These are phyloP conservation scores for Phytophthora cryptogea DNA, from an alignment of 352 stramenopile genomes.

Conservation along the genomic window DNA sequence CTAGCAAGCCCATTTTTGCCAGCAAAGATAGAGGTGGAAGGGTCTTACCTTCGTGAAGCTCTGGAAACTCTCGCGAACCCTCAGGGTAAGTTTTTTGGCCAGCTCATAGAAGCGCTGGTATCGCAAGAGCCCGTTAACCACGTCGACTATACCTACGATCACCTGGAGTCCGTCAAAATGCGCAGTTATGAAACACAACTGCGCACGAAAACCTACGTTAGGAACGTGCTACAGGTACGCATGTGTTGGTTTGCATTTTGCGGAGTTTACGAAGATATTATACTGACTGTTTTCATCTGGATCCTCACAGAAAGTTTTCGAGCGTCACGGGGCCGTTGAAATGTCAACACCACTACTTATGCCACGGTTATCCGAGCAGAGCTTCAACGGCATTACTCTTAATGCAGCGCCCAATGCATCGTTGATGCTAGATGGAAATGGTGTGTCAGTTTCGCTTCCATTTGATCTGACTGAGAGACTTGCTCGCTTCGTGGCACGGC, in stretches of 20 bases:
- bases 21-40: conserved; percentile 85
- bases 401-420: conserved; percentile 62
- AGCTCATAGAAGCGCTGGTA: conserved; percentile 82
- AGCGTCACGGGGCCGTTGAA: conserved; percentile 80
- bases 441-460: conserved; percentile 79
- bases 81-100: conserved; percentile 88
- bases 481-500: conserved; percentile 77
- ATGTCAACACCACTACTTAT: conserved; percentile 81
- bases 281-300: conserved; percentile 4
- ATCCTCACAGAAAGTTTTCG: conserved; percentile 71
- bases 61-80: conserved; percentile 88
- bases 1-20: conserved; percentile 70
- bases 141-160: conserved; percentile 88
- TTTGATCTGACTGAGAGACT: conserved; percentile 87
- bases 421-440: conserved; percentile 70
- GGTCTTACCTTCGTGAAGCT: conserved; percentile 81
- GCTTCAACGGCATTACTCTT: conserved; percentile 67
- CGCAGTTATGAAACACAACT: conserved; percentile 66
- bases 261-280: conserved; percentile 3
- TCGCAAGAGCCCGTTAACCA: conserved; percentile 77
- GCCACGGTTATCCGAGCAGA: conserved; percentile 65
- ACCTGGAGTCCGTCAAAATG: conserved; percentile 83
- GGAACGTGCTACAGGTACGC: conserved; percentile 62
- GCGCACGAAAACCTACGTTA: conserved; percentile 69
- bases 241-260: conserved; percentile 1